These are phyloP conservation scores for Zymoseptoria crescenta DNA, from an alignment of 2,329 filamentous ascomycete species.

Conservation along the genomic window DNA sequence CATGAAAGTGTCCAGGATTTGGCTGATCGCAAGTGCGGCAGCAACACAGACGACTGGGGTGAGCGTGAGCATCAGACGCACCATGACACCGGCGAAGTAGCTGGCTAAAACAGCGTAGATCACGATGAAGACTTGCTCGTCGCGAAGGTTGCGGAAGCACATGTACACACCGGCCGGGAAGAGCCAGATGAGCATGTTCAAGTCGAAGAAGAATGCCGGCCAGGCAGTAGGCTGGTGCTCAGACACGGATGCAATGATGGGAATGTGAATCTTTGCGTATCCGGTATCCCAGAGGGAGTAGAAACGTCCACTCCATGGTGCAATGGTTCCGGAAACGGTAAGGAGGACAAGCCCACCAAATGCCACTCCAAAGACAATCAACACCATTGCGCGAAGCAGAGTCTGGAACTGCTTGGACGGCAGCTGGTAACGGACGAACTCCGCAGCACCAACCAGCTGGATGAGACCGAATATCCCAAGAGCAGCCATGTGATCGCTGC, in stretches of 20 bases:
- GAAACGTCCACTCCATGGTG: conserved; percentile 96
- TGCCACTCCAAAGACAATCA: conserved; percentile 64
- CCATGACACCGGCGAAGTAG: conserved; percentile 99
- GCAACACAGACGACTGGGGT: conserved; percentile 95
- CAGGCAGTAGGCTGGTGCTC: conserved; percentile 98
- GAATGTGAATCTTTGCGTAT: conserved; percentile 98
- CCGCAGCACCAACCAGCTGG: conserved; percentile 85
- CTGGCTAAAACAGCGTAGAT: conserved; percentile 95
- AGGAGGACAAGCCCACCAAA: conserved; percentile 70
- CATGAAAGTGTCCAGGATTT: conserved; percentile 82
- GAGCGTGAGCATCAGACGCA: conserved; percentile 93
- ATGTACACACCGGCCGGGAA: conserved; percentile 98
- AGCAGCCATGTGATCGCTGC: conserved; percentile 97
- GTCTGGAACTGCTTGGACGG: conserved; percentile 91
- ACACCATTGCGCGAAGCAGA: conserved; percentile 68
- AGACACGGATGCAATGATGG: conserved; percentile 98
- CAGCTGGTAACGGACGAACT: conserved; percentile 81
- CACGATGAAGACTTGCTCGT: conserved; percentile 96
- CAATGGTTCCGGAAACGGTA: conserved; percentile 83
- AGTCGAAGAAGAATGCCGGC: conserved; percentile 98
- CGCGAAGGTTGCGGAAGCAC: conserved; percentile 86
- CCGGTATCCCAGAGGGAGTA: conserved; percentile 98
- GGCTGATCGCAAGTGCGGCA: conserved; percentile 78
- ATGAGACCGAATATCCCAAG: conserved; percentile 92
- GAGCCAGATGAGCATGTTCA: conserved; percentile 97